These are phyloP conservation scores for Inonotus hispidus DNA, from an alignment of 1,284 basidiomycete species.

Conservation along the genomic window DNA sequence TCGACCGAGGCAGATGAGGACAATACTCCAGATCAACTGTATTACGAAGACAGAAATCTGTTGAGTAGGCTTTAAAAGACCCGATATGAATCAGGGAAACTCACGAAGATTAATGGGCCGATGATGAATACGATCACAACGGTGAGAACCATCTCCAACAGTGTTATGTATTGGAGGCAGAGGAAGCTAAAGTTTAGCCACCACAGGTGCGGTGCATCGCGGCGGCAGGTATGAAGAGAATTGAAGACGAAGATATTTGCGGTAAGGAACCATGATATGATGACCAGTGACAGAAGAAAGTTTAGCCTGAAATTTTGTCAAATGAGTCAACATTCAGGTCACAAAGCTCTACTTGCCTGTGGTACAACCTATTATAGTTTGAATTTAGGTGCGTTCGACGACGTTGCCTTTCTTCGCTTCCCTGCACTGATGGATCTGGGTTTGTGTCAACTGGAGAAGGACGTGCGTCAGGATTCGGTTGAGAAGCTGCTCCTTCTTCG, in stretches of 20 bases:
- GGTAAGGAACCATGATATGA: slow-evolving; percentile 73
- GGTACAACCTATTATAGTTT: slow-evolving; percentile 4
- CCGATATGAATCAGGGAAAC: slow-evolving; percentile 26
- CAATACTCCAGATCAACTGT: slow-evolving; percentile 69
- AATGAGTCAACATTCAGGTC: slow-evolving; percentile 3
- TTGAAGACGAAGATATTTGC: slow-evolving; percentile 75
- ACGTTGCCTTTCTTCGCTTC: neutral
- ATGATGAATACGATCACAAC: slow-evolving; percentile 71
- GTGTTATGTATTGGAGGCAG: slow-evolving; percentile 72
- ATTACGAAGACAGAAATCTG: neutral
- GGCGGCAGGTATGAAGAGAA: slow-evolving; percentile 62
- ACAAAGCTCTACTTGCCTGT: slow-evolving; percentile 36
- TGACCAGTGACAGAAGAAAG: slow-evolving; percentile 58
- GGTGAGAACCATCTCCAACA: slow-evolving; percentile 65
- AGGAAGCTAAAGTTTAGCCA: slow-evolving; percentile 75
- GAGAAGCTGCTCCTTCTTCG: neutral
- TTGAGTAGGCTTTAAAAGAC: neutral
- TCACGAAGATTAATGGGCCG: slow-evolving; percentile 69
- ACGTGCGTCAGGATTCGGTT: neutral
- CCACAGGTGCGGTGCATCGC: slow-evolving; percentile 71
- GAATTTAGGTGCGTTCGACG: neutral
- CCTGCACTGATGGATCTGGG: neutral
- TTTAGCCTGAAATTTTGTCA: slow-evolving; percentile 40
- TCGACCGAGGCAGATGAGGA: slow-evolving; percentile 69
- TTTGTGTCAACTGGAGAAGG: neutral